Conservation (phyloP, 2,329 filamentous ascomycete species). For the Neonectria faginata region DNA sequence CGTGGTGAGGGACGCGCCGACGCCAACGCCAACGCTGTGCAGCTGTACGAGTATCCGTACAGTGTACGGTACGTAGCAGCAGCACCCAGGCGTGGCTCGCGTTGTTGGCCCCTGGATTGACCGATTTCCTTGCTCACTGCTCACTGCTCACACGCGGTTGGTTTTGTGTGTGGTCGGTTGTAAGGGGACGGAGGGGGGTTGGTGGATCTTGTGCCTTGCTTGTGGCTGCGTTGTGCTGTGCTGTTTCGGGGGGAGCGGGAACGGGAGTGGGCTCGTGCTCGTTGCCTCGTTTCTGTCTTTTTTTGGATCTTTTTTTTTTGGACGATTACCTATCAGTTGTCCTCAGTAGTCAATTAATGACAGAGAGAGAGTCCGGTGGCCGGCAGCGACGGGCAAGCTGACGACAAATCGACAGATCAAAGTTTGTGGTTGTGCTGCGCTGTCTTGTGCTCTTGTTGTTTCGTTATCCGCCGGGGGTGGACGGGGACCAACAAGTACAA, state of each 20-base stretch:
- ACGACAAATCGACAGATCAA: slow-evolving; percentile 30
- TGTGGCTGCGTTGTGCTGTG: slow-evolving; percentile 13
- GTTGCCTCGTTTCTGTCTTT: slow-evolving; percentile 11
- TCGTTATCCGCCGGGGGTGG: slow-evolving; percentile 10
- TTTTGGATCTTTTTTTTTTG: slow-evolving; percentile 1
- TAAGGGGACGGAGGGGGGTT: slow-evolving; percentile 16
- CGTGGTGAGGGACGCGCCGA: slow-evolving; percentile 1
- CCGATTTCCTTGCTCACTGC: neutral
- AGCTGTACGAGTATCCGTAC: neutral
- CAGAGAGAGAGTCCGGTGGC: slow-evolving; percentile 32
- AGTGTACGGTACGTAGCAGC: neutral
- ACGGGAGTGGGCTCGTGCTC: slow-evolving; percentile 14
- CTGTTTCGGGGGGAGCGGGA: slow-evolving; percentile 17
- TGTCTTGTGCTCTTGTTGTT: slow-evolving; percentile 6
- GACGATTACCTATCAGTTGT: slow-evolving; percentile 11
- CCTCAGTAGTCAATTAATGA: slow-evolving; percentile 9
- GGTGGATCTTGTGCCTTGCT: slow-evolving; percentile 24
- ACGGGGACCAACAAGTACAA: slow-evolving; percentile 8
- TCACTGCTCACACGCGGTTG: neutral
- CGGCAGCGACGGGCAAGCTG: slow-evolving; percentile 40
- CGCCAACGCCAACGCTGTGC: slow-evolving; percentile 15
- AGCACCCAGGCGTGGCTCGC: slow-evolving; percentile 11
- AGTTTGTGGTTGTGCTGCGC: slow-evolving; percentile 2
- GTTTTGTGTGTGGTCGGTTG: slow-evolving; percentile 18
- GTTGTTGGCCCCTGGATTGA: slow-evolving; percentile 17